These are phyloP conservation scores for Trichosporon faecale DNA, from an alignment of 1,284 basidiomycete species.

Conservation along the genomic window DNA sequence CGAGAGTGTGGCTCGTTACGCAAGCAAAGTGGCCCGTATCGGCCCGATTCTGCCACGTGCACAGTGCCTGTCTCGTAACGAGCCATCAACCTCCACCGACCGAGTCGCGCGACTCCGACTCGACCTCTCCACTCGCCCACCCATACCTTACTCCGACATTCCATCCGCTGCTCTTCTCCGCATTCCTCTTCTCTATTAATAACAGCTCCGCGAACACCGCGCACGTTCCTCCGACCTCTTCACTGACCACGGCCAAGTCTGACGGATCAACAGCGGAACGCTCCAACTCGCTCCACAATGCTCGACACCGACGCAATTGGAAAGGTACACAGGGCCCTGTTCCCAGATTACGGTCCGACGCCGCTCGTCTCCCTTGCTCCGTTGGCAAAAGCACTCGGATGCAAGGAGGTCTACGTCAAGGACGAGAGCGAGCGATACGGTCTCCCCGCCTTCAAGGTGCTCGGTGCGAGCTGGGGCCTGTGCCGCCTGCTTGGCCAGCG, in stretches of 20 bases:
- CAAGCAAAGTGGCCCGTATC: background rate
- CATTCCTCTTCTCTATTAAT: background rate
- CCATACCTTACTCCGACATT: background rate
- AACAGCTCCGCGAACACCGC: background rate
- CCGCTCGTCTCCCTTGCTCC: constrained; percentile 13
- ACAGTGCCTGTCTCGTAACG: background rate
- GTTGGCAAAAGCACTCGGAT: constrained; percentile 20
- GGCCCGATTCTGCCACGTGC: background rate
- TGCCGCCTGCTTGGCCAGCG: constrained; percentile 14
- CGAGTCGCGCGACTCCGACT: background rate
- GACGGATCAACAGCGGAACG: background rate
- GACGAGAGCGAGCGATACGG: constrained; percentile 25
- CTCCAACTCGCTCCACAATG: background rate
- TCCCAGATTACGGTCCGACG: constrained; percentile 20
- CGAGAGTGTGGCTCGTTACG: background rate
- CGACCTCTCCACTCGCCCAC: background rate
- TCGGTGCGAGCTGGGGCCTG: constrained; percentile 25
- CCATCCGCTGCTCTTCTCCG: background rate
- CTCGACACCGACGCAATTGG: constrained; percentile 12
- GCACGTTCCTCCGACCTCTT: background rate
- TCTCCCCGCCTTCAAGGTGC: constrained; percentile 26
- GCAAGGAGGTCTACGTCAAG: constrained; percentile 21
- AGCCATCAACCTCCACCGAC: background rate
- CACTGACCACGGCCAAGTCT: background rate
- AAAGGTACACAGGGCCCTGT: constrained; percentile 21